Evolutionary conservation across 169 alveolate genomes (phyloP).

Genomic region (Babesia bigemina): DNA sequence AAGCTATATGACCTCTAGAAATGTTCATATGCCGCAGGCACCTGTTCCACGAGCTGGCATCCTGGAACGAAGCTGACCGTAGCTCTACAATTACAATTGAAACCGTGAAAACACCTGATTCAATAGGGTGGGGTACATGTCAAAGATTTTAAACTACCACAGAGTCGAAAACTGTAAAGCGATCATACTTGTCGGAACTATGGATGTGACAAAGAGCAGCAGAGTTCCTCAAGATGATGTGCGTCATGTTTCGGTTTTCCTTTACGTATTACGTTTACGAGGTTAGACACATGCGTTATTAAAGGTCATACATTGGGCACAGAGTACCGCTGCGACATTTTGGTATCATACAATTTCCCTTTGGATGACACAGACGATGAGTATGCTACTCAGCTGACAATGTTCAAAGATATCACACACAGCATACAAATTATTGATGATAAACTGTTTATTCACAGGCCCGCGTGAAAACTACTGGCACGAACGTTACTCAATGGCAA

Average conservation of each 20-base stretch:
- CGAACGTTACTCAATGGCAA: background rate
- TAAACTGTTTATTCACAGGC: constrained; percentile 21
- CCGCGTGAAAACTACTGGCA: background rate
- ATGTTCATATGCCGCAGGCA: constrained; percentile 1
- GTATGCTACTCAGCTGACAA: background rate
- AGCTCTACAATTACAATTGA: background rate
- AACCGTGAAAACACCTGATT: background rate
- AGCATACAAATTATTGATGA: constrained; percentile 31
- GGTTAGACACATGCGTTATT: constrained; percentile 8
- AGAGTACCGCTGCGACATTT: constrained; percentile 45
- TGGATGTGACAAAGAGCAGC: constrained; percentile 45
- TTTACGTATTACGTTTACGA: constrained; percentile 53
- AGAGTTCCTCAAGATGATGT: background rate
- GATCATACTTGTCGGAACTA: constrained; percentile 46
- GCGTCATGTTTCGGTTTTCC: constrained; percentile 10
- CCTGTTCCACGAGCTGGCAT: constrained; percentile 55
- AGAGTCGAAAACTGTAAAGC: constrained; percentile 3
- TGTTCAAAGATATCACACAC: constrained; percentile 31
- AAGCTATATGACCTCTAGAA: too few relatives aligned
- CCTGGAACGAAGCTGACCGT: constrained; percentile 49
- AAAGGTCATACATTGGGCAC: background rate
- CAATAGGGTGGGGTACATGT: background rate
- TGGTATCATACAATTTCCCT: constrained; percentile 58
- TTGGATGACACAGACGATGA: background rate
- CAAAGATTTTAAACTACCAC: background rate